Percentiles rank a stretch among this genome's conserved stretches.
Conservation (phyloP, 148 eudicot species). For the Rhododendron molle region DNA sequence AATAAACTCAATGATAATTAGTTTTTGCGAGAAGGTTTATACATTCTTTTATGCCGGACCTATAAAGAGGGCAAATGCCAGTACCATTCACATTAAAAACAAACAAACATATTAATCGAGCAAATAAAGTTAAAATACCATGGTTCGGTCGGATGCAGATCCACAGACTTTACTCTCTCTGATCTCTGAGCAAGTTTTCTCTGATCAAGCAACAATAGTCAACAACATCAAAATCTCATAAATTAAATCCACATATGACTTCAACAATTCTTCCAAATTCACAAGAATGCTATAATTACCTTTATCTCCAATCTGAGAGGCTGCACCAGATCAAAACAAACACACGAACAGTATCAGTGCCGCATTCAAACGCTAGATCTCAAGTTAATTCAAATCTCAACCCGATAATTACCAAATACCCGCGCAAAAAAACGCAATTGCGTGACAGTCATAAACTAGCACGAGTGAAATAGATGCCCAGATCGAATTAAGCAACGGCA, state of each 20-base stretch:
- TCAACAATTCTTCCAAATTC: background rate
- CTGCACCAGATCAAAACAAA: constrained; percentile 35
- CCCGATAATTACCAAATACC: background rate
- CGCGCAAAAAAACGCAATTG: constrained; percentile 3
- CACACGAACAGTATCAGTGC: constrained; percentile 14
- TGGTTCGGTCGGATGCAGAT: constrained; percentile 81
- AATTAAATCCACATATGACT: background rate
- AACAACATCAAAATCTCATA: background rate
- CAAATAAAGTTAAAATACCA: constrained; percentile 42
- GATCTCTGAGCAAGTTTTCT: constrained; percentile 74
- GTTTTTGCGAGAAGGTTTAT: background rate
- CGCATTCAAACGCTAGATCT: constrained; percentile 27
- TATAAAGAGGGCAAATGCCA: background rate
- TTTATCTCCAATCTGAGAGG: constrained; percentile 82
- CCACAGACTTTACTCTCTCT: constrained; percentile 77
- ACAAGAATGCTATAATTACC: constrained; percentile 31
- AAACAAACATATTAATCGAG: background rate
- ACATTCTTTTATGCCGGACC: background rate
- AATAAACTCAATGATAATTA: background rate
- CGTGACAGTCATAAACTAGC: background rate
- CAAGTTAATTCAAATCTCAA: background rate
- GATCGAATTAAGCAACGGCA: constrained; percentile 17
- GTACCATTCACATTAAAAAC: background rate
- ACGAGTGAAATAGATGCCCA: background rate
- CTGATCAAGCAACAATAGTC: constrained; percentile 31